Conservation (phyloP, 106 monocot species). For the Cymbidium sinense region DNA sequence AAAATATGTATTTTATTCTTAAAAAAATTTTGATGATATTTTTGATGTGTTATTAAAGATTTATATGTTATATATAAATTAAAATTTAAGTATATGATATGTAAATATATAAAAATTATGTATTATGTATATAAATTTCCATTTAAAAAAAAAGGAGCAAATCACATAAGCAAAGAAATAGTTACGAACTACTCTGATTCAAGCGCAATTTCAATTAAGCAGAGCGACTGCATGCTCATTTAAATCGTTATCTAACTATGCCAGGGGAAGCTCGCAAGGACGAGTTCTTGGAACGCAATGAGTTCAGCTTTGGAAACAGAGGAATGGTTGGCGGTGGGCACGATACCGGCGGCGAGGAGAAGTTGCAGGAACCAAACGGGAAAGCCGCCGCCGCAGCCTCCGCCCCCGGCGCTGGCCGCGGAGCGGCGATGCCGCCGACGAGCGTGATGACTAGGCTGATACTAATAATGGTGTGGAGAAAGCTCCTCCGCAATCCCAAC, state of each 20-base stretch:
- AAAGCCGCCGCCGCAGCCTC: neutral
- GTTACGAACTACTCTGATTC: too few relatives aligned
- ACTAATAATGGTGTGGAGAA: slow-evolving; percentile 70
- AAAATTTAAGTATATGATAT: too few relatives aligned
- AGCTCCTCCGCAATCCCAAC: slow-evolving; percentile 70
- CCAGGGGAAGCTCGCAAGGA: slow-evolving; percentile 22
- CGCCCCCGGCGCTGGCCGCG: slow-evolving; percentile 12
- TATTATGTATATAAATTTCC: too few relatives aligned
- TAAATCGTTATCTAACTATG: neutral
- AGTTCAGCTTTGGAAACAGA: slow-evolving; percentile 17
- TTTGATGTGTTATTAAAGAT: too few relatives aligned
- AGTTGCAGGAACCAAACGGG: slow-evolving; percentile 2
- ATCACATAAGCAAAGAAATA: too few relatives aligned
- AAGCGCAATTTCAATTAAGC: too few relatives aligned
- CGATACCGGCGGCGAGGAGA: slow-evolving; percentile 7
- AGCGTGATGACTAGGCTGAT: slow-evolving; percentile 75
- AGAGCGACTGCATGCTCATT: too few relatives aligned
- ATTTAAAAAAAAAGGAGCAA: too few relatives aligned
- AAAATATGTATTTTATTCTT: too few relatives aligned
- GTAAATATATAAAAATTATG: too few relatives aligned
- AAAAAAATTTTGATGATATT: too few relatives aligned
- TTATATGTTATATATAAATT: too few relatives aligned
- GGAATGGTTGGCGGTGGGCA: slow-evolving; percentile 1
- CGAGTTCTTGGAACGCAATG: slow-evolving; percentile 31
- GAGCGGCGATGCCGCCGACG: slow-evolving; percentile 34